Conservation (phyloP, 495 filamentous ascomycete genomes). For the Oidiodendron maius region DNA sequence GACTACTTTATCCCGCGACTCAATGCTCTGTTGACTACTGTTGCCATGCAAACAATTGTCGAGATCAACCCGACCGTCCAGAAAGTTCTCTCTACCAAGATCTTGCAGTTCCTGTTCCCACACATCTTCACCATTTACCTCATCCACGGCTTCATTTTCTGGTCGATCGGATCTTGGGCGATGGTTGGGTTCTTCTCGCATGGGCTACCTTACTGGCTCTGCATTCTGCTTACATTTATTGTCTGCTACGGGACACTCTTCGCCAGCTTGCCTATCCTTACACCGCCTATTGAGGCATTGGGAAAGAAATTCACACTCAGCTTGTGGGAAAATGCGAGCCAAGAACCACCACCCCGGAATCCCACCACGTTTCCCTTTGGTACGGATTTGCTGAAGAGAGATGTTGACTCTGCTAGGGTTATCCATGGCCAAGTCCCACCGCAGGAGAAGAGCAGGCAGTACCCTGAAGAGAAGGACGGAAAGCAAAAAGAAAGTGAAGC, state of each 20-base stretch:
- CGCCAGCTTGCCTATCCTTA: background rate
- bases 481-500: too few species aligned
- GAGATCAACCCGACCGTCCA: slow-evolving; percentile 30
- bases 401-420: too few species aligned
- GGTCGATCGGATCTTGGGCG: slow-evolving; percentile 28
- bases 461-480: too few species aligned
- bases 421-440: too few species aligned
- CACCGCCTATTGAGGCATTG: slow-evolving; percentile 3
- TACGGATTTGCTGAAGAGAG: slow-evolving; percentile 1
- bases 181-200: slow-evolving; percentile 12
- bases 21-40: slow-evolving; percentile 31
- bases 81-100: slow-evolving; percentile 23
- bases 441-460: too few species aligned
- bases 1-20: slow-evolving; percentile 33
- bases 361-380: slow-evolving; percentile 2
- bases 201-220: slow-evolving; percentile 22
- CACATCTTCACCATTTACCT: slow-evolving; percentile 41
- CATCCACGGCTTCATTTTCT: slow-evolving; percentile 36
- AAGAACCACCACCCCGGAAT: background rate
- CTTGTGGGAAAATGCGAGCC: background rate
- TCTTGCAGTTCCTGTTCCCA: slow-evolving; percentile 33
- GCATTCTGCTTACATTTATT: slow-evolving; percentile 16
- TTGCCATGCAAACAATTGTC: slow-evolving; percentile 29
- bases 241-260: slow-evolving; percentile 12
- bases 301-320: slow-evolving; percentile 5